Base-by-base conservation (phyloP, 1,284 basidiomycete species). In the Volvariella surrecta region DNA sequence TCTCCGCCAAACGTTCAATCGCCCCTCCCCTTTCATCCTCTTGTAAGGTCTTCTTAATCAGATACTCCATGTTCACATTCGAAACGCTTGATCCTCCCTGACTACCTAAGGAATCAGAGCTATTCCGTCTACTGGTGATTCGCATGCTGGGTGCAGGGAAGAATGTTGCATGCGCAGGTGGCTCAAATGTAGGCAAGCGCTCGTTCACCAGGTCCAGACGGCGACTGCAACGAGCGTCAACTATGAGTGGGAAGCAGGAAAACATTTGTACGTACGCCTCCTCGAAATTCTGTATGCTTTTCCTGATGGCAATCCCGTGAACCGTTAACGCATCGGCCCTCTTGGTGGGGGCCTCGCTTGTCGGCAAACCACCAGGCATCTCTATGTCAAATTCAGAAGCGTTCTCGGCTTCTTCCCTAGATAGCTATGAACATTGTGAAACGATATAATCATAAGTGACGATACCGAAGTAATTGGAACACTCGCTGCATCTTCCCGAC, bases 121-220 rank as follows among this genome's bases (percentile, higher is more conserved):
- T 54, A 52, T 66, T 58, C 67, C 76, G 45, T 67, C 79, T 50
- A 61, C 80, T 55, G 53, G 67, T 57, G 32, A 65, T 52, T 8
- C 76, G 76, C 77, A 82, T 84, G 51, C 74, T 79, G 2, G 80
- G 77, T 9, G 70, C 73, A 1, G 79, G 70, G 62, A 73, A 80
- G 52, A 68, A 72, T 7, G 58, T 55, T 11, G 24, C 24, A 13
- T 61, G 60, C 41, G 51, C 54, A 45, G 55, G 61, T 22, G 63
- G 63, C 52, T 71, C 64, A 58, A 77, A 77, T 51, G 64, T 61
- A 7, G 95, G 95, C 41, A 97, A 66, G 46, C 89, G 85, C 64
- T 99, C 95, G 69, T 99, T 99, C 55, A 84, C 80, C 46, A 93
- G 73, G 66, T 99, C 95, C 28, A 85, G 86, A 54, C 87, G 88